These are phyloP conservation scores for Sporobolomyces roseus DNA, from an alignment of 768 basidiomycete species.

Conservation along the genomic window DNA sequence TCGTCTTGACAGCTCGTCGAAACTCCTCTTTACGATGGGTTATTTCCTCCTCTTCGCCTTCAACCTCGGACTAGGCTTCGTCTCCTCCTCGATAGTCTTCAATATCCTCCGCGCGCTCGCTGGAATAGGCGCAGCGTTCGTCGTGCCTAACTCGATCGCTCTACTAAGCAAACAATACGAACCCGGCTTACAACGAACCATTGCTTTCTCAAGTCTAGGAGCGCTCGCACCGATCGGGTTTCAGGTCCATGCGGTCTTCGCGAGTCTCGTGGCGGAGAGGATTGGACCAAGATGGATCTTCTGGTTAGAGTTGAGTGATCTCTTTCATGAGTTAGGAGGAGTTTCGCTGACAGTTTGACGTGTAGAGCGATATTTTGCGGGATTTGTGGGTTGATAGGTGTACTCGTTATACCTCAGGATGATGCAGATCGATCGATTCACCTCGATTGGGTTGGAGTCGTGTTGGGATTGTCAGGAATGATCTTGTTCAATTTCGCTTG, in stretches of 20 bases:
- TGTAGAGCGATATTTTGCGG: slow-evolving; percentile 16
- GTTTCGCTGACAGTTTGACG: too few relatives aligned
- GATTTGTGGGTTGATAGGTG: background rate
- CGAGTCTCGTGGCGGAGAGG: slow-evolving; percentile 1
- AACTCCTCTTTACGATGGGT: background rate
- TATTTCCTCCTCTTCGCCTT: slow-evolving; percentile 16
- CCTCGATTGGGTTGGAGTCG: slow-evolving; percentile 16
- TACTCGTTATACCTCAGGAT: slow-evolving; percentile 8
- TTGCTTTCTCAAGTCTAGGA: slow-evolving; percentile 14
- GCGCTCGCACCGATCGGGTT: slow-evolving; percentile 26
- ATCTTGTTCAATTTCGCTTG: slow-evolving; percentile 11
- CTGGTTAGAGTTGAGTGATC: slow-evolving; percentile 11
- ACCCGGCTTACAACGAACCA: background rate
- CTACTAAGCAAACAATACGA: slow-evolving; percentile 6
- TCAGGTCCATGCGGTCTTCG: slow-evolving; percentile 14
- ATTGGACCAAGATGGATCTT: slow-evolving; percentile 15
- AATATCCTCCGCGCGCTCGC: slow-evolving; percentile 13
- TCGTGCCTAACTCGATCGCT: slow-evolving; percentile 18
- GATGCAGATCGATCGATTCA: background rate
- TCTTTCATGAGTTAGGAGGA: too few relatives aligned
- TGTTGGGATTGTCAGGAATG: slow-evolving; percentile 1
- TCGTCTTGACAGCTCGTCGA: slow-evolving; percentile 2
- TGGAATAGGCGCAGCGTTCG: slow-evolving; percentile 9
- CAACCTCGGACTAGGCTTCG: slow-evolving; percentile 23
- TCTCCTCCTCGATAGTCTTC: slow-evolving; percentile 3